phyloP scores from a whole-genome alignment of 257 asterid species.

The Linderniella brevidens region DNA sequence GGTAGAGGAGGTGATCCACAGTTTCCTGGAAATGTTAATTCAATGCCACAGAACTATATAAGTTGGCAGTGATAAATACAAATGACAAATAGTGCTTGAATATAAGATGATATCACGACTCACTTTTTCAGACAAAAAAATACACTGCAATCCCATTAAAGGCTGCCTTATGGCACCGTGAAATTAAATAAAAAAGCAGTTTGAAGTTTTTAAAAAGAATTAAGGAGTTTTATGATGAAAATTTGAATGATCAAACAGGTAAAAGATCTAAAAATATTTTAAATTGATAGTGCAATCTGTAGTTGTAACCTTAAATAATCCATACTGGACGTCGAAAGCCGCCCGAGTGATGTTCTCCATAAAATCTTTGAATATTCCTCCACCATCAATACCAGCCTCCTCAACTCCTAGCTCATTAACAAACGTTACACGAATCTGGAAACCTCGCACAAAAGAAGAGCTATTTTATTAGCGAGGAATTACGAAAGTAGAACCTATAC shows the following conservation, averaged over 20 bases:
- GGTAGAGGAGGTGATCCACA: slow-evolving; percentile 82
- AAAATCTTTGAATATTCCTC: slow-evolving; percentile 99
- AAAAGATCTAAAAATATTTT: neutral
- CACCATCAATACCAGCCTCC: slow-evolving; percentile 99
- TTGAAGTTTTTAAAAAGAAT: neutral
- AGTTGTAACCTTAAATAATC: slow-evolving; percentile 76
- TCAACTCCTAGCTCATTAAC: slow-evolving; percentile 92
- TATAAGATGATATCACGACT: no score
- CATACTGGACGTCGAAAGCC: slow-evolving; percentile 93
- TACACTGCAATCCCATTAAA: neutral
- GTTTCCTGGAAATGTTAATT: slow-evolving; percentile 58
- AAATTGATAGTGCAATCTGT: slow-evolving; percentile 4
- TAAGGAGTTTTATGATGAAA: no score
- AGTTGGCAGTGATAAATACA: slow-evolving; percentile 1
- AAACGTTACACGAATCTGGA: slow-evolving; percentile 79
- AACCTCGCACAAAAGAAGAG: slow-evolving; percentile 10
- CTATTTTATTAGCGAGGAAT: neutral
- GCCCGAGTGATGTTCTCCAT: slow-evolving; percentile 88
- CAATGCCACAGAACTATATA: slow-evolving; percentile 5
- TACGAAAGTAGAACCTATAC: neutral
- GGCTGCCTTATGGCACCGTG: no score
- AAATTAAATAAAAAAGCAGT: neutral
- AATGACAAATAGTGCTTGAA: no score
- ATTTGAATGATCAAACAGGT: slow-evolving; percentile 2
- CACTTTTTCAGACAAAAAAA: neutral